phyloP scores from a whole-genome alignment of 805 yeast genomes.

The Monosporozyma unispora region DNA sequence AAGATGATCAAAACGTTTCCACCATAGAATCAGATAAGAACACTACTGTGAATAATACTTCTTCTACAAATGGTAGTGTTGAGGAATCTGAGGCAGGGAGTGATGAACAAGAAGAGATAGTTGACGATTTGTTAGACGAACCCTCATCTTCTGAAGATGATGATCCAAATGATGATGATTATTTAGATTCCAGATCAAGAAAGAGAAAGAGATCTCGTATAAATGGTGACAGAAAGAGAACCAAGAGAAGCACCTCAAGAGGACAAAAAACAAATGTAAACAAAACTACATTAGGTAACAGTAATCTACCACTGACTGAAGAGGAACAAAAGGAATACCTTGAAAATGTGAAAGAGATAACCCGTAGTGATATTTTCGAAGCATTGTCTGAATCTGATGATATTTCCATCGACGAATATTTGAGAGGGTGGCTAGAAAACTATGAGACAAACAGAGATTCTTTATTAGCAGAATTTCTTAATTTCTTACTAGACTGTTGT shows the following conservation, averaged over 20 bases:
- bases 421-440: constrained; percentile 49
- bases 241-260: background rate
- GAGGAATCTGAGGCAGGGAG: background rate
- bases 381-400: constrained; percentile 42
- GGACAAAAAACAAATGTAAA: constrained; percentile 1
- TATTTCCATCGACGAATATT: constrained; percentile 42
- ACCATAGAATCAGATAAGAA: constrained; percentile 3
- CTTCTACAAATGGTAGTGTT: constrained; percentile 4
- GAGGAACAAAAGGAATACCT: constrained; percentile 27
- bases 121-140: background rate
- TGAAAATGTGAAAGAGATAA: constrained; percentile 36
- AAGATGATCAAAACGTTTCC: constrained; percentile 4
- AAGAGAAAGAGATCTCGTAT: constrained; percentile 7
- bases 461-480: constrained; percentile 56
- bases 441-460: constrained; percentile 36
- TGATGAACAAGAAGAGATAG: constrained; percentile 14
- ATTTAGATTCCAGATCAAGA: constrained; percentile 12
- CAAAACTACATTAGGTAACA: constrained; percentile 2
- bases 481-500: constrained; percentile 58
- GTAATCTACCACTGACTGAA: constrained; percentile 8
- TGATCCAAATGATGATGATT: constrained; percentile 20
- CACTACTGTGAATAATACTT: constrained; percentile 7
- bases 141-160: constrained; percentile 7
- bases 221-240: background rate
- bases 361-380: constrained; percentile 41